Evolutionary conservation across 1,284 basidiomycete species (phyloP).

Genomic region (Boletus smithii): DNA sequence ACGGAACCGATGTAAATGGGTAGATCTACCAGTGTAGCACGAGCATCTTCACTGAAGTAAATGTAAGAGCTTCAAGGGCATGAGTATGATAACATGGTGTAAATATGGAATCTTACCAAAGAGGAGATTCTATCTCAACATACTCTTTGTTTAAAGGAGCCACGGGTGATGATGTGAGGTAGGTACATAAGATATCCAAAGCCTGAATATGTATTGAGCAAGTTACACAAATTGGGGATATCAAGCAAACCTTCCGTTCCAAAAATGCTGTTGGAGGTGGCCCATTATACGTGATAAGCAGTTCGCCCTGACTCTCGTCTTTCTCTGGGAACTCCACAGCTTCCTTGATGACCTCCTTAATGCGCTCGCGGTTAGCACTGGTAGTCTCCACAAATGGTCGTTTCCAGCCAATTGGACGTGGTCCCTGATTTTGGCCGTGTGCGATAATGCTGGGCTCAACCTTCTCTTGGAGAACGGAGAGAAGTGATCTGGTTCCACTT

Average conservation of each 20-base stretch:
- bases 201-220: slow-evolving; percentile 48
- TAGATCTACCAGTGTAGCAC: slow-evolving; percentile 74
- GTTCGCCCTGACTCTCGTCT: slow-evolving; percentile 93
- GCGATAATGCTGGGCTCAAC: slow-evolving; percentile 79
- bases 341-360: slow-evolving; percentile 55
- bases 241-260: slow-evolving; percentile 60
- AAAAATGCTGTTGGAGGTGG: slow-evolving; percentile 73
- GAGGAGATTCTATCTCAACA: slow-evolving; percentile 87
- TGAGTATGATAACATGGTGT: slow-evolving; percentile 22
- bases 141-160: slow-evolving; percentile 93
- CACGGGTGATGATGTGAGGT: slow-evolving; percentile 86
- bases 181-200: slow-evolving; percentile 81
- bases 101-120: slow-evolving; percentile 52
- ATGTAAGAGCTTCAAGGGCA: slow-evolving; percentile 65
- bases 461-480: slow-evolving; percentile 75
- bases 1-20: slow-evolving; percentile 83
- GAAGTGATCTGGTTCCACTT: slow-evolving; percentile 63
- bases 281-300: slow-evolving; percentile 80
- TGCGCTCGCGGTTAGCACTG: slow-evolving; percentile 61
- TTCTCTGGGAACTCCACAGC: slow-evolving; percentile 95
- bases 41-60: slow-evolving; percentile 76
- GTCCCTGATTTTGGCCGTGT: slow-evolving; percentile 67
- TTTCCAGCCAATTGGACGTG: slow-evolving; percentile 80
- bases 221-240: not conserved
- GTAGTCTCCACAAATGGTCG: slow-evolving; percentile 92